Evolutionary conservation across 1,139 yeast genomes (phyloP), one percentile per base, ranked within the genome.

Genomic region (Hyphopichia wangnamkhiaoensis): DNA sequence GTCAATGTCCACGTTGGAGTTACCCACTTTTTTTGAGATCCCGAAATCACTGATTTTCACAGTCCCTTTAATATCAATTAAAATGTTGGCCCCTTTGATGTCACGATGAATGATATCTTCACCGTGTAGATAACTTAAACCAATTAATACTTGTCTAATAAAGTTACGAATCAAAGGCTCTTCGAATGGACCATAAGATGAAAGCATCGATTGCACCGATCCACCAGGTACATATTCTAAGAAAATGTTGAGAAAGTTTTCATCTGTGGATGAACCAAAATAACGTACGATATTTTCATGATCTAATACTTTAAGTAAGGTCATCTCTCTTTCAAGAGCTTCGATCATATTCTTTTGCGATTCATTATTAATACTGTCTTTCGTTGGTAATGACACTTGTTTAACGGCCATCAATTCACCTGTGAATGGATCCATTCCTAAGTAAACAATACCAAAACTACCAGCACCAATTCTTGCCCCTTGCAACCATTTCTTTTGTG

Each of bases 381-480:
- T 75, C 39, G 59, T 65, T 1, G 87, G 84, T 16, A 90, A 60
- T 32, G 84, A 84, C 0, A 93, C 96, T 58, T 91, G 97, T 54
- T 93, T 93, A 12, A 93, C 96, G 0, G 98, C 98, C 96, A 93
- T 89, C 39, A 93, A 70, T 56, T 90, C 98, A 32, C 98, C 98
- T 0, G 96, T 90, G 33, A 84, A 67, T 1, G 96, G 87, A 56
- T 90, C 89, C 84, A 93, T 82, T 1, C 97, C 98, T 32, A 93
- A 70, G 48, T 85, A 91, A 1, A 93, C 98, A 2, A 89, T 83
- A 25, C 98, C 98, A 68, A 90, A 93, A 47, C 95, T 84, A 3
- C 98, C 98, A 3, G 95, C 83, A 0, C 98, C 98, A 48, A 93
- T 89, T 32, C 91, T 71, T 0, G 96, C 88, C 20, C 98, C 98